Evolutionary conservation across 2,329 filamentous ascomycete species (phyloP).

Genomic region (Aspergillus pseudoglaucus): DNA sequence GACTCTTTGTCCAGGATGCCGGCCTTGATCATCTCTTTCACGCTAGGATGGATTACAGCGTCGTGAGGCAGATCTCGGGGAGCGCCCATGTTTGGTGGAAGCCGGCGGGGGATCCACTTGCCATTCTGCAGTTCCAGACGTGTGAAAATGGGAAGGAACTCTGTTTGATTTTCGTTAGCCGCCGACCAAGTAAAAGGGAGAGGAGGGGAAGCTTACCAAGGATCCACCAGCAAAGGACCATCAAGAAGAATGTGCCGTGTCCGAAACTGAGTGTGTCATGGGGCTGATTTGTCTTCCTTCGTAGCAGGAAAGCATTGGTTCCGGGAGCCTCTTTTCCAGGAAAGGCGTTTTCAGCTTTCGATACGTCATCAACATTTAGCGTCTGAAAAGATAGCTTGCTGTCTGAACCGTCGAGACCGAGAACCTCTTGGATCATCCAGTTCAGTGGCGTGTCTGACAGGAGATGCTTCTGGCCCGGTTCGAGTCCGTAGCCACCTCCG

Average conservation of each 20-base stretch:
- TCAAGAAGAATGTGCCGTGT: conserved; percentile 19
- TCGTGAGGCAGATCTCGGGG: conserved; percentile 26
- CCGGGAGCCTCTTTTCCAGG: conserved; percentile 10
- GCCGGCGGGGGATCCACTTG: conserved; percentile 28
- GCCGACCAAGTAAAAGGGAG: background rate
- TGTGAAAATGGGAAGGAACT: conserved; percentile 30
- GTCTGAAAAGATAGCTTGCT: conserved; percentile 28
- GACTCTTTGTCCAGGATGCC: conserved; percentile 12
- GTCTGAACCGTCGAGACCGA: conserved; percentile 14
- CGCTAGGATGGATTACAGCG: conserved; percentile 25
- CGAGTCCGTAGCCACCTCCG: conserved; percentile 47
- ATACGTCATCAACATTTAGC: conserved; percentile 22
- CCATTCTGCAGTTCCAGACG: conserved; percentile 30
- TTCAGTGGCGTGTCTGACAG: conserved; percentile 47
- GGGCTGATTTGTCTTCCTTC: conserved; percentile 11
- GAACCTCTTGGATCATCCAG: conserved; percentile 49
- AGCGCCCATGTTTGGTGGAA: conserved; percentile 31
- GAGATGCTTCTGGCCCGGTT: conserved; percentile 19
- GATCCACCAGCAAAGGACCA: conserved; percentile 31
- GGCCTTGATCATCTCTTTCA: conserved; percentile 20
- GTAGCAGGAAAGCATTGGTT: background rate
- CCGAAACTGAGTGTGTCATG: conserved; percentile 30
- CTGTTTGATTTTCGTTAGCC: conserved; percentile 10
- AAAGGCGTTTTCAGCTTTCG: conserved; percentile 5
- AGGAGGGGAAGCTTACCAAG: conserved; percentile 15